Base-by-base conservation (phyloP, 78 protist genomes). In the Dictyostelium intermedium region DNA sequence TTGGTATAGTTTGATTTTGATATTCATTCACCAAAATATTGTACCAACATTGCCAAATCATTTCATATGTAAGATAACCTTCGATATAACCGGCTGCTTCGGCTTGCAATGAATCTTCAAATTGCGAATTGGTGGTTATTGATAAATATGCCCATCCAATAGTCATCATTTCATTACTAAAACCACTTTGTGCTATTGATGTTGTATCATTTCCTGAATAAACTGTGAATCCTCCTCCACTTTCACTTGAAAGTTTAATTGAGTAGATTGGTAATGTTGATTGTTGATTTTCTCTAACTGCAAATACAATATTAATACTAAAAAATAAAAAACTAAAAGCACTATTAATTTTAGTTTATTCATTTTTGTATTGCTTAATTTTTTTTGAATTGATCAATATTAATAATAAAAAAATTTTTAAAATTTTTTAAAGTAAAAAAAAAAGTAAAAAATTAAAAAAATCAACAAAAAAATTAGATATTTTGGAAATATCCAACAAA, bases 71-170 rank as follows among this genome's bases (percentile, higher is more conserved):
- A 11, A 96, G 25, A 43, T 39, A 37, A 1, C 97, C 97, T 84
- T 96, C 97, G n/a, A 96, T 53, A 87, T 61, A 92, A 35, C 97
- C 97, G 0, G 95, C 97, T 34, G 96, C 95, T 25, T 43, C 73
- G 3, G 81, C 89, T 32, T 92, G 93, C 37, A 18, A 27, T 10
- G 9, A 11, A 27, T 94, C 96, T 9, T 9, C 30, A 41, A 45
- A 70, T 3, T 27, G 8, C 11, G 95, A 39, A 82, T 94, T 94
- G 8, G 92, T 70, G 1, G 84, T 73, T 37, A 92, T 69, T 5
- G 85, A 47, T 23, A 92, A 18, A 45, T 85, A 86, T 3, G 39
- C 84, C 95, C 95, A 91, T 18, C 95, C 95, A 16, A 72, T 84
- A 1, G 47, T 37, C 70, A 45, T 70, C 91, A 84, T 84, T 30